Conservation (phyloP, 106 monocot species). For the Dioscorea dumetorum region DNA sequence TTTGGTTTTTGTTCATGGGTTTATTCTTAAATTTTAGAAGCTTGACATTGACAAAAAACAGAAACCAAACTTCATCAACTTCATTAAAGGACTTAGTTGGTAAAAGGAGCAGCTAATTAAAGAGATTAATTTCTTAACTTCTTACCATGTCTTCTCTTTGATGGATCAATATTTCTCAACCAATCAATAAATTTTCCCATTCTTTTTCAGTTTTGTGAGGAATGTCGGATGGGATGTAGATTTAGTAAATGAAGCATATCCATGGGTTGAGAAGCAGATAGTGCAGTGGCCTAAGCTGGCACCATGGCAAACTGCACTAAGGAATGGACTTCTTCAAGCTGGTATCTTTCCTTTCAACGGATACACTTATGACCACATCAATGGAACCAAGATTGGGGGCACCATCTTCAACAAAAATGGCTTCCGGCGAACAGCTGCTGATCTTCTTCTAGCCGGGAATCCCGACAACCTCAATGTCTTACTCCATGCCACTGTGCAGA, state of each 20-base stretch:
- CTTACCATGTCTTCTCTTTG: no score
- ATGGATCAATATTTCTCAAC: no score
- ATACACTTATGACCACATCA: slow-evolving; percentile 72
- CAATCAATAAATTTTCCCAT: not conserved
- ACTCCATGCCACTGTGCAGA: slow-evolving; percentile 59
- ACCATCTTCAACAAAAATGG: slow-evolving; percentile 64
- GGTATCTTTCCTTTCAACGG: slow-evolving; percentile 72
- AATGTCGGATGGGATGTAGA: slow-evolving; percentile 39
- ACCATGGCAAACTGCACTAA: slow-evolving; percentile 59
- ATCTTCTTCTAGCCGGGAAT: slow-evolving; percentile 44
- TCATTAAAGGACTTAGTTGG: no score
- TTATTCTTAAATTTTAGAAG: no score
- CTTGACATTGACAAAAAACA: no score
- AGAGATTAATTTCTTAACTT: no score
- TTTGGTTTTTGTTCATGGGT: no score
- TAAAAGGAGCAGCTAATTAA: no score
- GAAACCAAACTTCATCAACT: no score
- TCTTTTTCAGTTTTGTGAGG: slow-evolving; percentile 23
- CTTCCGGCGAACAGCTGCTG: slow-evolving; percentile 55
- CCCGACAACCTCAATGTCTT: slow-evolving; percentile 43
- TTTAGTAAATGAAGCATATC: slow-evolving; percentile 59
- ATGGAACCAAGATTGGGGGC: slow-evolving; percentile 72
- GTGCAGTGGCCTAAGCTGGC: slow-evolving; percentile 46
- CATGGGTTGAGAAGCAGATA: slow-evolving; percentile 50
- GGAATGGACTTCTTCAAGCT: slow-evolving; percentile 54